Conservation (phyloP, 192 early-diverging fungal genomes). For the Diversispora epigaea region DNA sequence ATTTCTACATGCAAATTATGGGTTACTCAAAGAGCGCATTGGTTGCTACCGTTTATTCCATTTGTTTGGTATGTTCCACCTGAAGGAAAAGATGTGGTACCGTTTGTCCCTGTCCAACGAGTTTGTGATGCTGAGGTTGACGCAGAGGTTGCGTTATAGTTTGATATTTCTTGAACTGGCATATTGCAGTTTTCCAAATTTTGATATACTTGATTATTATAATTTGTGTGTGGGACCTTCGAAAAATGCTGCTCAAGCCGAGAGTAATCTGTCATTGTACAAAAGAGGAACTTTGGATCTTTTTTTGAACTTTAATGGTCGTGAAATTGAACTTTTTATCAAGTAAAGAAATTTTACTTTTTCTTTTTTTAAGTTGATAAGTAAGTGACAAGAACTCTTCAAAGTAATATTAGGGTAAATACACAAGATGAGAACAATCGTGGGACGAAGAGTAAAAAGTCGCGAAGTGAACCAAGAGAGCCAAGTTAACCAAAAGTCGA, state of each 20-base stretch:
- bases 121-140: not conserved
- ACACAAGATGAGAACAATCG: slow-evolving; percentile 11
- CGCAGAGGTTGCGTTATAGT: not conserved
- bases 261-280: slow-evolving; percentile 3
- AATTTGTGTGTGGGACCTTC: not conserved
- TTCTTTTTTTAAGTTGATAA: not conserved
- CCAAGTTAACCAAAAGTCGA: not conserved
- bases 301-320: not conserved
- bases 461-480: not conserved
- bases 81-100: not conserved
- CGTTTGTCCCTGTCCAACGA: not conserved
- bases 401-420: not conserved
- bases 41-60: not conserved
- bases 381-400: not conserved
- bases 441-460: slow-evolving; percentile 1
- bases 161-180: slow-evolving; percentile 9
- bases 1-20: not conserved
- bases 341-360: no score
- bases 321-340: no score
- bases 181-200: not conserved
- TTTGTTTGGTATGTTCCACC: slow-evolving; percentile 3
- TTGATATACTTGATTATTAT: slow-evolving; percentile 7
- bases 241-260: not conserved
- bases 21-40: not conserved
- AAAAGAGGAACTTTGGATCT: not conserved